Conservation (phyloP, 768 basidiomycete species). For the Pleurotus platypus region DNA sequence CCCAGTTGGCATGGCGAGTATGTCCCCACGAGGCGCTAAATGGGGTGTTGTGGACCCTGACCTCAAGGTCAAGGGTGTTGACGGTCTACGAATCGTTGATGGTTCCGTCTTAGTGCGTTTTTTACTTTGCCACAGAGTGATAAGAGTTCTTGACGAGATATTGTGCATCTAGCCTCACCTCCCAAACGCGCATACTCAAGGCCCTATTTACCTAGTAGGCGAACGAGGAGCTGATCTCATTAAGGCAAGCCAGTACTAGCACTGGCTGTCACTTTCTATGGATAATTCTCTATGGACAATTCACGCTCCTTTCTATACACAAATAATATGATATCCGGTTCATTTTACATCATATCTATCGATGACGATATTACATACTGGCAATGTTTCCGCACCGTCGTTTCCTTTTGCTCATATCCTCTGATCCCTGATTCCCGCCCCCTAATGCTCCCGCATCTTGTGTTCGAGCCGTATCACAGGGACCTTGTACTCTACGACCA, state of each 20-base stretch:
- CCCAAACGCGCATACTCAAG: background rate
- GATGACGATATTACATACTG: too few relatives aligned
- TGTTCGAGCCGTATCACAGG: too few relatives aligned
- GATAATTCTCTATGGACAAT: too few relatives aligned
- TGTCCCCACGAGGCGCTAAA: constrained; percentile 24
- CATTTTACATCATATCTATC: too few relatives aligned
- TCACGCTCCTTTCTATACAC: too few relatives aligned
- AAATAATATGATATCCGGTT: too few relatives aligned
- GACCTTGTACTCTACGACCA: too few relatives aligned
- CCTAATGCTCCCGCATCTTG: too few relatives aligned
- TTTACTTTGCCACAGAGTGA: background rate
- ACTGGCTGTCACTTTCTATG: too few relatives aligned
- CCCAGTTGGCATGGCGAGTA: constrained; percentile 28
- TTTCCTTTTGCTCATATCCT: too few relatives aligned
- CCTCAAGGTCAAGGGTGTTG: constrained; percentile 29
- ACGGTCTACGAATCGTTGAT: background rate
- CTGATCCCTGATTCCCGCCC: too few relatives aligned
- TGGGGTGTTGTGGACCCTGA: constrained; percentile 34
- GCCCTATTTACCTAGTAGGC: background rate
- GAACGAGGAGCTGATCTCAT: background rate
- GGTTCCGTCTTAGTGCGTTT: background rate
- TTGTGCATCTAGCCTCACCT: background rate
- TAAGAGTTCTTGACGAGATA: background rate
- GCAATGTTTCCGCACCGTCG: too few relatives aligned
- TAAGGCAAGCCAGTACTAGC: background rate